Evolutionary conservation across 2,329 filamentous ascomycete species (phyloP).

Genomic region (Raffaelea ambrosiae): DNA sequence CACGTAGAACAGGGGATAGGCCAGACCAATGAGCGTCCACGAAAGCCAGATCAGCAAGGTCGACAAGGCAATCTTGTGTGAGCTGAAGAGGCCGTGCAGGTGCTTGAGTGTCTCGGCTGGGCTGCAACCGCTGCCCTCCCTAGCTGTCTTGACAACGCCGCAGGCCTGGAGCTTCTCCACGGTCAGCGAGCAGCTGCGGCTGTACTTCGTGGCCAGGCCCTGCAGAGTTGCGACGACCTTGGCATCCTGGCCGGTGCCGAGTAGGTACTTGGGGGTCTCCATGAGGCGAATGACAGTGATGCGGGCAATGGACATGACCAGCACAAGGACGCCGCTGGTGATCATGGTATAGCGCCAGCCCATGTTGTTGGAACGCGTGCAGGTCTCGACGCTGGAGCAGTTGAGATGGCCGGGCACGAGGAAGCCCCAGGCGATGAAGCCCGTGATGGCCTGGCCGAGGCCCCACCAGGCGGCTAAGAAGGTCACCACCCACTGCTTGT

Average conservation of each 20-base stretch:
- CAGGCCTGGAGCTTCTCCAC: slow-evolving; percentile 36
- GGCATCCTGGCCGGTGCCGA: slow-evolving; percentile 42
- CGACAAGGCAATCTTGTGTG: slow-evolving; percentile 48
- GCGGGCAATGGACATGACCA: slow-evolving; percentile 42
- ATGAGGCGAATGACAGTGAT: slow-evolving; percentile 45
- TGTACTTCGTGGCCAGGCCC: slow-evolving; percentile 28
- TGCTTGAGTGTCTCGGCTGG: slow-evolving; percentile 36
- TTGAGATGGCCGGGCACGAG: slow-evolving; percentile 32
- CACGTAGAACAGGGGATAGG: slow-evolving; percentile 68
- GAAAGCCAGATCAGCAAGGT: slow-evolving; percentile 60
- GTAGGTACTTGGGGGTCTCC: slow-evolving; percentile 52
- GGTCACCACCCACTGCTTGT: slow-evolving; percentile 56
- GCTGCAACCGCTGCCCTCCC: slow-evolving; percentile 17
- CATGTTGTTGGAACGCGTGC: slow-evolving; percentile 35
- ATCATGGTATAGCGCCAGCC: slow-evolving; percentile 44
- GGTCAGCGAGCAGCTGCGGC: slow-evolving; percentile 32
- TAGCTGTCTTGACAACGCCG: slow-evolving; percentile 27
- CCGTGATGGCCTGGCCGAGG: slow-evolving; percentile 36
- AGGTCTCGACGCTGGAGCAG: slow-evolving; percentile 37
- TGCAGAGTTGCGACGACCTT: slow-evolving; percentile 37
- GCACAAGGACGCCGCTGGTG: slow-evolving; percentile 35
- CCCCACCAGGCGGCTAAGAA: slow-evolving; percentile 51
- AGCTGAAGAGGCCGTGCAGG: slow-evolving; percentile 56
- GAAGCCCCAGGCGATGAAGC: slow-evolving; percentile 42
- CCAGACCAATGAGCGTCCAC: slow-evolving; percentile 63